Evolutionary conservation across 2,329 filamentous ascomycete genomes (phyloP).

Genomic region (Fonsecaea multimorphosa): DNA sequence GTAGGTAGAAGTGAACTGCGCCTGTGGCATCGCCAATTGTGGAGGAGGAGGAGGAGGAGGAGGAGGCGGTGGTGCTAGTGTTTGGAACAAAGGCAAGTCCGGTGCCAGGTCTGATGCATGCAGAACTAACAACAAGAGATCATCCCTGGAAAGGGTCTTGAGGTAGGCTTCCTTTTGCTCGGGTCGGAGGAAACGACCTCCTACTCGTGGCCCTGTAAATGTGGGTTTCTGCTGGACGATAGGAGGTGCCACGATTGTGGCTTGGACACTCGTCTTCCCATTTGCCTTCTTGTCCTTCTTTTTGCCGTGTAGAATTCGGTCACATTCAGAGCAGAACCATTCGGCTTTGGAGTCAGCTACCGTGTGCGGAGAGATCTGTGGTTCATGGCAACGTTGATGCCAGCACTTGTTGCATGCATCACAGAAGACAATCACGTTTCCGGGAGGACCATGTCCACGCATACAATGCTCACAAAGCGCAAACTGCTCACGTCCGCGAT

Average conservation of each 20-base stretch:
- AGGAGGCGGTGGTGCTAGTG: slow-evolving; percentile 26
- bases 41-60: slow-evolving; percentile 19
- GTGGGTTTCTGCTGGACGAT: slow-evolving; percentile 15
- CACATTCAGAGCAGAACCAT: slow-evolving; percentile 74
- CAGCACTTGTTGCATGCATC: slow-evolving; percentile 80
- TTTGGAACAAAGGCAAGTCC: slow-evolving; percentile 38
- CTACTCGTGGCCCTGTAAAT: slow-evolving; percentile 33
- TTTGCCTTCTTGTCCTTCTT: slow-evolving; percentile 36
- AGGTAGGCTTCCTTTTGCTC: slow-evolving; percentile 37
- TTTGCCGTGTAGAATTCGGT: slow-evolving; percentile 41
- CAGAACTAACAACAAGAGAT: slow-evolving; percentile 36
- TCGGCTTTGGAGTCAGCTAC: slow-evolving; percentile 69
- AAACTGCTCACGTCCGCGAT: slow-evolving; percentile 50
- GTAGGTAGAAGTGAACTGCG: slow-evolving; percentile 38
- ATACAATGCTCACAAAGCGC: slow-evolving; percentile 73
- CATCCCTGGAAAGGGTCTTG: slow-evolving; percentile 36
- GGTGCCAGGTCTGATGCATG: slow-evolving; percentile 39
- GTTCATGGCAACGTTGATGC: slow-evolving; percentile 82
- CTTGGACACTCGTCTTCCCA: slow-evolving; percentile 7
- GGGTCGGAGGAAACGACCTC: slow-evolving; percentile 29
- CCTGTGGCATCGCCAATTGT: slow-evolving; percentile 21
- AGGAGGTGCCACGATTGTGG: slow-evolving; percentile 9
- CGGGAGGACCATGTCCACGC: slow-evolving; percentile 71
- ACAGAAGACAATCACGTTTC: slow-evolving; percentile 84
- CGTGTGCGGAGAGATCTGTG: slow-evolving; percentile 72